Evolutionary conservation across 2,329 filamentous ascomycete genomes (phyloP).

Genomic region (Nannizziopsis arthrosporioides): DNA sequence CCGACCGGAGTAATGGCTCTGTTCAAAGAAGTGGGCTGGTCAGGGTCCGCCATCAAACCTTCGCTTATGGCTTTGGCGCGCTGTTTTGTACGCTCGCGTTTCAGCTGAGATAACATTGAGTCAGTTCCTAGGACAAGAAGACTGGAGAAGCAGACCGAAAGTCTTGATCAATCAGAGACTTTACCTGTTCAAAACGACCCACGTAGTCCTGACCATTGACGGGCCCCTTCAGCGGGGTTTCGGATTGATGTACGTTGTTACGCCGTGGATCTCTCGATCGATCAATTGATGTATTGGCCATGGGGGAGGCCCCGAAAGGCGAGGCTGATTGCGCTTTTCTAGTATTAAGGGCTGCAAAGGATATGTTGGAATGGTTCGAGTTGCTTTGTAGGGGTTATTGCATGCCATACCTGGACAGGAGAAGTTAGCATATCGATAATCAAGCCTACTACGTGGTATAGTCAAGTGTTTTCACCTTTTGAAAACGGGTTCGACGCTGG

Average conservation of each 20-base stretch:
- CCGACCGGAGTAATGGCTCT: slow-evolving; percentile 52
- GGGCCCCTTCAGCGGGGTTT: background rate
- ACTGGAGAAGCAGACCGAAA: slow-evolving; percentile 1
- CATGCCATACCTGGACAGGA: slow-evolving; percentile 2
- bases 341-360: background rate
- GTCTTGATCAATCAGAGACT: background rate
- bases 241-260: background rate
- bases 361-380: background rate
- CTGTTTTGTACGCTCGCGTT: slow-evolving; percentile 40
- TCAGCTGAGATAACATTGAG: slow-evolving; percentile 30
- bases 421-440: background rate
- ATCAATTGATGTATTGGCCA: slow-evolving; percentile 10
- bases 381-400: background rate
- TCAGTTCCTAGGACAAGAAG: slow-evolving; percentile 5
- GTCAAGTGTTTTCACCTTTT: slow-evolving; percentile 1
- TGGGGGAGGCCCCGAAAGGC: background rate
- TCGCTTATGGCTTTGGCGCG: slow-evolving; percentile 41
- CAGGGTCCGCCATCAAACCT: slow-evolving; percentile 47
- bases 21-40: slow-evolving; percentile 47
- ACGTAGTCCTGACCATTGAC: slow-evolving; percentile 12
- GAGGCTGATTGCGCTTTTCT: background rate
- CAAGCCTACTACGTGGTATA: background rate
- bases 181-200: slow-evolving; percentile 17
- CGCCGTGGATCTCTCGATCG: slow-evolving; percentile 15
- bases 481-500: background rate